Evolutionary conservation across 2,329 filamentous ascomycete genomes (phyloP).

Genomic region (Fusarium tricinctum): DNA sequence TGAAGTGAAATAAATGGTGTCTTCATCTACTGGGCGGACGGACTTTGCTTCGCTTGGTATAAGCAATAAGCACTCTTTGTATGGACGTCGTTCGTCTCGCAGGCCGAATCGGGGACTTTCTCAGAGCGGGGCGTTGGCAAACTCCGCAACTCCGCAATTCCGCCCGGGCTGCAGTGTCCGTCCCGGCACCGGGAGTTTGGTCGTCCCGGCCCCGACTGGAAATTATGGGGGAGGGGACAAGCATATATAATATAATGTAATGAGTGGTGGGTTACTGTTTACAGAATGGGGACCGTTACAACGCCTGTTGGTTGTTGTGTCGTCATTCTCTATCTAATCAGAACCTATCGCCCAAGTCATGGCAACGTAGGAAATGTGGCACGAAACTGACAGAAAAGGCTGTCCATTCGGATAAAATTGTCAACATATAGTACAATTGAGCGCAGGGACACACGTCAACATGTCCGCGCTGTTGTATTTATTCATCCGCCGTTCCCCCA

Average conservation of each 20-base stretch:
- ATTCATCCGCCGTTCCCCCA: not conserved
- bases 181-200: conserved; percentile 21
- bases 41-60: conserved; percentile 23
- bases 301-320: not conserved
- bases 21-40: conserved; percentile 23
- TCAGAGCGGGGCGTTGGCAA: conserved; percentile 27
- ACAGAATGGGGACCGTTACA: no score
- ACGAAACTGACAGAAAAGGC: not conserved
- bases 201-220: conserved; percentile 47
- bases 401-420: not conserved
- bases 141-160: conserved; percentile 53
- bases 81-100: conserved; percentile 27
- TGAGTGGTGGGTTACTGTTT: not conserved
- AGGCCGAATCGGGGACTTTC: conserved; percentile 36
- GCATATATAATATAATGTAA: no score
- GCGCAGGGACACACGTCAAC: not conserved
- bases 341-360: not conserved
- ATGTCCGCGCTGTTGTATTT: not conserved
- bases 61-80: conserved; percentile 27
- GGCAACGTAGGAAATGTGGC: not conserved
- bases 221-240: not conserved
- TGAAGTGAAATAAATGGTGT: conserved; percentile 11
- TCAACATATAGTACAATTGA: not conserved
- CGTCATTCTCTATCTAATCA: not conserved
- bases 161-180: conserved; percentile 10